Evolutionary conservation across 1,284 basidiomycete genomes (phyloP).

Genomic region (Rhodotorula sp.): DNA sequence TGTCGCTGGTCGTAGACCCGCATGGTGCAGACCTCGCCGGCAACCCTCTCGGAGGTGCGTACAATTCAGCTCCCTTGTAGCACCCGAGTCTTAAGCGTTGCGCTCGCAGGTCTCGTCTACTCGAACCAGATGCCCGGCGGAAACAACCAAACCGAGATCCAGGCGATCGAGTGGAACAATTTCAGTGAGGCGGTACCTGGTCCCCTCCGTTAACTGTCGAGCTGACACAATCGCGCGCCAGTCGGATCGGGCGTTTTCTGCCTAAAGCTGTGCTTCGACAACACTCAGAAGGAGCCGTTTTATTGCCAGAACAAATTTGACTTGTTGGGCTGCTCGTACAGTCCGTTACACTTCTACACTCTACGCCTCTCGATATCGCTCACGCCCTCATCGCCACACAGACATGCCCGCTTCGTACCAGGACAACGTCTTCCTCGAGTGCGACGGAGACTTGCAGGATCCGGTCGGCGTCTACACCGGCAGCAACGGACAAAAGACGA

Average conservation of each 20-base stretch:
- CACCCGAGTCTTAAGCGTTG: background rate
- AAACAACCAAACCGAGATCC: slow-evolving; percentile 43
- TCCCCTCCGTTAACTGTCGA: too few relatives aligned
- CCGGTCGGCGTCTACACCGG: slow-evolving; percentile 58
- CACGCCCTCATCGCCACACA: background rate
- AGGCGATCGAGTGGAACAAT: slow-evolving; percentile 55
- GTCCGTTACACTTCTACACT: background rate
- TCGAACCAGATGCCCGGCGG: slow-evolving; percentile 46
- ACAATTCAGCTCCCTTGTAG: too few relatives aligned
- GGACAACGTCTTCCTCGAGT: slow-evolving; percentile 61
- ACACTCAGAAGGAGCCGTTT: background rate
- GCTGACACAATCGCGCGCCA: slow-evolving; percentile 49
- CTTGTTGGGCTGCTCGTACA: slow-evolving; percentile 67
- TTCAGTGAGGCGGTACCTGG: background rate
- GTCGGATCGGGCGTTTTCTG: slow-evolving; percentile 61
- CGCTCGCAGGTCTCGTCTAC: slow-evolving; percentile 31
- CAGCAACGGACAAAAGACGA: slow-evolving; percentile 15
- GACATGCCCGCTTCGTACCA: slow-evolving; percentile 62
- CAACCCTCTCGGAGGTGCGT: slow-evolving; percentile 35
- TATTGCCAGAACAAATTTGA: slow-evolving; percentile 55
- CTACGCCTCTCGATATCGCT: too few relatives aligned
- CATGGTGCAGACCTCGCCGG: slow-evolving; percentile 36
- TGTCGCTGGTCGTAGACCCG: slow-evolving; percentile 12
- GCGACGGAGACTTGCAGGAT: slow-evolving; percentile 64
- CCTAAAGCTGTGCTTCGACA: slow-evolving; percentile 57